Conservation (phyloP, 371 early-diverging fungal genomes). For the Mortierella sp. region DNA sequence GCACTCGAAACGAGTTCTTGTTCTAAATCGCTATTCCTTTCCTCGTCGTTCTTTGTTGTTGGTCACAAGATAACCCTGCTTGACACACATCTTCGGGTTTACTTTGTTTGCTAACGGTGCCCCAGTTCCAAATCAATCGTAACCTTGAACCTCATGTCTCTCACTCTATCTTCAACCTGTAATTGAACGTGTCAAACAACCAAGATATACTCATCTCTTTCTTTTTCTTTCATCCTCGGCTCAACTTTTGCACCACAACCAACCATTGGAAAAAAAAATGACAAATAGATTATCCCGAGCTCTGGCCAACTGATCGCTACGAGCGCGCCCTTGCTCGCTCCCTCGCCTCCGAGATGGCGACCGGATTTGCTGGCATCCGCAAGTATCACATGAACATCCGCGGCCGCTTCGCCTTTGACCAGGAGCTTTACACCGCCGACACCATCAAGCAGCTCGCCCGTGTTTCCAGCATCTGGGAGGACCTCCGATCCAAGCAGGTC, state of each 20-base stretch:
- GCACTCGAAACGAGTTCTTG: not conserved
- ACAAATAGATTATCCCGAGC: slow-evolving; percentile 39
- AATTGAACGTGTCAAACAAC: not conserved
- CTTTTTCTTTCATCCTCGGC: not conserved
- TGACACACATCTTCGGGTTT: not conserved
- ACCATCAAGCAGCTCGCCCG: slow-evolving; percentile 33
- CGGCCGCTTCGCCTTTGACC: slow-evolving; percentile 28
- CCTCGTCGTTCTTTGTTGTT: not conserved
- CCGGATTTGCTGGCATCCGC: slow-evolving; percentile 39
- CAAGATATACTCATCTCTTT: no score
- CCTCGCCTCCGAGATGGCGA: slow-evolving; percentile 54
- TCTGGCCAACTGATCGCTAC: slow-evolving; percentile 54
- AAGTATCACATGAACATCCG: slow-evolving; percentile 54
- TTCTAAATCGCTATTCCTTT: no score
- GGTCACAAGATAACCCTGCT: not conserved
- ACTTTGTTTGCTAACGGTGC: not conserved
- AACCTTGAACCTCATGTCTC: not conserved
- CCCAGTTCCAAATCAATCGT: not conserved
- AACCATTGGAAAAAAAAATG: not conserved
- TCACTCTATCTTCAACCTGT: not conserved
- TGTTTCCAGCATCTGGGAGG: slow-evolving; percentile 43
- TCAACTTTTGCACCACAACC: not conserved
- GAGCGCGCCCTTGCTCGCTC: slow-evolving; percentile 58
- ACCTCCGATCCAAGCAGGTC: slow-evolving; percentile 45
- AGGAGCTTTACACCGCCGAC: slow-evolving; percentile 26